A percentile compares a stretch with the other conserved stretches of the same genome.
phyloP scores from a whole-genome alignment of 345 rosid genomes.

The Nasturtium officinale region DNA sequence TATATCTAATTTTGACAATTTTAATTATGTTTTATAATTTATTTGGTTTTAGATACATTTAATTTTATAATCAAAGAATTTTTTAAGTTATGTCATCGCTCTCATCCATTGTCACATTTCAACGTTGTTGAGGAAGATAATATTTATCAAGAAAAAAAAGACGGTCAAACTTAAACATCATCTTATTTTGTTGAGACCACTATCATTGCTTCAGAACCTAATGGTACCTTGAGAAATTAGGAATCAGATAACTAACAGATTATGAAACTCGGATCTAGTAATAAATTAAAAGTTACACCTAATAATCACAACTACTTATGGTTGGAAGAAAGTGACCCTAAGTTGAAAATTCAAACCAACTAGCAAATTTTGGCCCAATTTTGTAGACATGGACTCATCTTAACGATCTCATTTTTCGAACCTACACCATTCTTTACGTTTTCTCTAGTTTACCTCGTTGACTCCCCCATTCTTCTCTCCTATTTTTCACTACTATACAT shows the following conservation, averaged over 20 bases:
- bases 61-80: no score
- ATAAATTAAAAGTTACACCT: neutral
- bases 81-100: no score
- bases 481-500: no score
- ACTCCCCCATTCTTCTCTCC: no score
- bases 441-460: neutral
- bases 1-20: no score
- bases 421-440: neutral
- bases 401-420: neutral
- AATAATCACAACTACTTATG: neutral
- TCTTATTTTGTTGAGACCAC: neutral
- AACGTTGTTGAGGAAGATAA: no score
- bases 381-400: neutral
- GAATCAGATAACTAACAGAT: neutral
- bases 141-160: no score
- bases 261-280: neutral
- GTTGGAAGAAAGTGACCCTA: neutral
- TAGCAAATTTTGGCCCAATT: neutral
- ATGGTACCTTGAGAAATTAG: neutral
- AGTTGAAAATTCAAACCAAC: neutral
- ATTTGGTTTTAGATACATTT: no score
- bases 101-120: no score
- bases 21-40: no score
- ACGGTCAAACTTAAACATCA: no score
- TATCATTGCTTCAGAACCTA: neutral